A percentile compares a stretch with the other conserved stretches of the same genome.
phyloP scores from a whole-genome alignment of 768 basidiomycete species.

The Boletales sp. region DNA sequence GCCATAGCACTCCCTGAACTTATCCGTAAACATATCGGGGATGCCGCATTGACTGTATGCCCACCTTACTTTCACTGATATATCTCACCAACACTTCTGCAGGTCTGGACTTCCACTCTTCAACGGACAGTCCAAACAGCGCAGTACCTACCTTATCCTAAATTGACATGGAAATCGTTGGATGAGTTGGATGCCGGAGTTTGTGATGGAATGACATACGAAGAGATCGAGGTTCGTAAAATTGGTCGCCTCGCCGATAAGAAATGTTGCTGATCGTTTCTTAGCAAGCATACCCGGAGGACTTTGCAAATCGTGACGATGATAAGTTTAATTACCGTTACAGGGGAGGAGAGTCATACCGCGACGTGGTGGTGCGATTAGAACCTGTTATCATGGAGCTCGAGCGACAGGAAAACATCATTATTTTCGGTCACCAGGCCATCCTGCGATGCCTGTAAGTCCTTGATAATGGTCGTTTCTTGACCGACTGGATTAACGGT shows the following conservation, averaged over 20 bases:
- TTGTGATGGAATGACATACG: slow-evolving; percentile 99
- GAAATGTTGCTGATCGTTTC: neutral
- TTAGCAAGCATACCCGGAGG: slow-evolving; percentile 93
- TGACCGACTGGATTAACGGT: neutral
- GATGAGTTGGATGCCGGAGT: slow-evolving; percentile 99
- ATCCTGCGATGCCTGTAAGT: slow-evolving; percentile 76
- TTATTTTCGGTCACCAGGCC: slow-evolving; percentile 96
- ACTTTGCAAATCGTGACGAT: slow-evolving; percentile 96
- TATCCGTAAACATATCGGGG: slow-evolving; percentile 87
- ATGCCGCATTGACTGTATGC: slow-evolving; percentile 77
- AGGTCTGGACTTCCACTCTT: slow-evolving; percentile 99
- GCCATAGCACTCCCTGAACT: slow-evolving; percentile 81
- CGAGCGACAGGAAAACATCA: slow-evolving; percentile 94
- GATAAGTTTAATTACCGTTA: slow-evolving; percentile 99
- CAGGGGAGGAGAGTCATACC: slow-evolving; percentile 94
- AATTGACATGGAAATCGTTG: slow-evolving; percentile 97
- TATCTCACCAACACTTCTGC: slow-evolving; percentile 1
- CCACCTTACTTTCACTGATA: slow-evolving; percentile 2
- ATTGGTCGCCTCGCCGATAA: neutral
- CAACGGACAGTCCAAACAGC: slow-evolving; percentile 91
- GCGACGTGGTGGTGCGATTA: slow-evolving; percentile 91
- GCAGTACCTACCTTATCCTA: slow-evolving; percentile 74
- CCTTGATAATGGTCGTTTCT: neutral
- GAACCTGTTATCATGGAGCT: slow-evolving; percentile 99
- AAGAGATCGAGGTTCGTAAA: slow-evolving; percentile 85